Evolutionary conservation across 495 filamentous ascomycete species (phyloP), one percentile per base, ranked within the genome.

Genomic region (Hypoxylon trugodes): DNA sequence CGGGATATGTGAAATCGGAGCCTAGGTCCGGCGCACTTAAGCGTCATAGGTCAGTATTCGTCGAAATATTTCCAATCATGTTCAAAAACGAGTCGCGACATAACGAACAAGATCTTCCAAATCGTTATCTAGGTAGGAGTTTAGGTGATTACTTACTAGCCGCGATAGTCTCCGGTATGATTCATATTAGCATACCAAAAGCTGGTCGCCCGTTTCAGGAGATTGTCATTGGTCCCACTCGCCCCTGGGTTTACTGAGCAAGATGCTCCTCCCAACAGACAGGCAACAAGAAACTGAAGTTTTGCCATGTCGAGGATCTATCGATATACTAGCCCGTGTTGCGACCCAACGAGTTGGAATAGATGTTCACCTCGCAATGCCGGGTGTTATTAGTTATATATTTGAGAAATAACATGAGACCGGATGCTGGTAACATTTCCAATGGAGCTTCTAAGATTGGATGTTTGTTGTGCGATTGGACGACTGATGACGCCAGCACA

Each of bases 171-270:
- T 5, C 41, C 61, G 2, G 60, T 71, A 37, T 78, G 76, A 48
- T 79, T 73, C 30, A 79, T 59, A 40, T 74, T 75, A 22, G 74
- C 59, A 43, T 72, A 72, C 69, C 69, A 78, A 43, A 73, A 78
- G 30, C 61, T 69, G 25, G 70, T 70, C 18, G 61, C 61, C 53
- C 41, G 42, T 8, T 59, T 58, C 1, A 21, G 19, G 56, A 26
- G 25, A 12, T 36, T 35, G 41, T 46, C 48, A 19, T 22, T 15
- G 3, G 25, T 13, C 15, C 36, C 63, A 26, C 47, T 53, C 30
- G 25, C 51, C 5, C 16, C 43, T 0, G 46, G 41, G 7, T 57
- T 53, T 26, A 26, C 46, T 2, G 35, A 63, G 33, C 51, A 57
- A 1, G 47, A 58, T 2, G 25, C 59, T 19, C 38, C 25, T 16